Conservation (phyloP, 768 basidiomycete genomes). For the Russula ochroleuca region DNA sequence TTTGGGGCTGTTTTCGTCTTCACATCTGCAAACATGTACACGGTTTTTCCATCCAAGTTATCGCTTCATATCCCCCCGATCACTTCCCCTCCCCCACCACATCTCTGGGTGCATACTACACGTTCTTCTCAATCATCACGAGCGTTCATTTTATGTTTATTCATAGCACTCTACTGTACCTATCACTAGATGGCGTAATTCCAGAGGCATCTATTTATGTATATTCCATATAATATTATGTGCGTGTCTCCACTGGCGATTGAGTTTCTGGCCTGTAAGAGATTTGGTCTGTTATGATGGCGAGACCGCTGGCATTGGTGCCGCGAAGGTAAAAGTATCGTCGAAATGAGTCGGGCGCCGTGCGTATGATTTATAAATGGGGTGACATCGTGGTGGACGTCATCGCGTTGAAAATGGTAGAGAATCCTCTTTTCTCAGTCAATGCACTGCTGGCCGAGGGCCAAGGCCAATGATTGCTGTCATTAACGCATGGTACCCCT, state of each 20-base stretch:
- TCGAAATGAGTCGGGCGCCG: neutral
- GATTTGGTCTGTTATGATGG: neutral
- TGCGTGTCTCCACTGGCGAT: neutral
- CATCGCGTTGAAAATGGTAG: constrained; percentile 1
- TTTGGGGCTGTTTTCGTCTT: constrained; percentile 4
- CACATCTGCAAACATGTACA: constrained; percentile 6
- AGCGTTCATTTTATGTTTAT: constrained; percentile 25
- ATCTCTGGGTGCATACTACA: constrained; percentile 8
- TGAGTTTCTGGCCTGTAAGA: neutral
- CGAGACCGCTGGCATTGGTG: neutral
- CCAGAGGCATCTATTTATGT: constrained; percentile 19
- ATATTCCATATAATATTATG: constrained; percentile 19
- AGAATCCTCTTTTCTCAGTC: neutral
- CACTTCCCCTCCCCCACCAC: neutral
- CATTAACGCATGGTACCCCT: constrained; percentile 1
- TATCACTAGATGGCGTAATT: constrained; percentile 25
- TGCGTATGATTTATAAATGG: constrained; percentile 1
- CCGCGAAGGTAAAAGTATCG: neutral
- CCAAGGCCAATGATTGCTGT: neutral
- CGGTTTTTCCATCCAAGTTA: neutral
- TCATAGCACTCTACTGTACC: constrained; percentile 18
- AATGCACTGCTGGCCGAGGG: neutral
- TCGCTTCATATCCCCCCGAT: constrained; percentile 9
- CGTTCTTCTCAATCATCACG: neutral
- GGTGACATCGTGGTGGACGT: constrained; percentile 20